Conservation (phyloP, 2,329 filamentous ascomycete species). For the Zymoseptoria pseudotritici region DNA sequence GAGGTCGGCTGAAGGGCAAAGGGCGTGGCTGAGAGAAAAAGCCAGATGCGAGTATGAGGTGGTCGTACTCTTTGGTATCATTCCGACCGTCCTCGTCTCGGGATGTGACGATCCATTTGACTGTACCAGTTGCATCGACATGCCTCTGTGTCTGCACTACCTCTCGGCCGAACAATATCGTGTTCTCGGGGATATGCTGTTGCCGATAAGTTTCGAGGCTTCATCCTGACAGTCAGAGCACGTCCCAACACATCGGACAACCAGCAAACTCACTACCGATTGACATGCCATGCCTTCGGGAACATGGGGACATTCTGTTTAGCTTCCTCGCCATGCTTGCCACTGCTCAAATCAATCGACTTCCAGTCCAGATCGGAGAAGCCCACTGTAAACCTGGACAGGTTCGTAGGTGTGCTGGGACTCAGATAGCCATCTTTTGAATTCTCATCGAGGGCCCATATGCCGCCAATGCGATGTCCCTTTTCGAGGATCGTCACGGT, state of each 20-base stretch:
- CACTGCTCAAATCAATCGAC: constrained; percentile 30
- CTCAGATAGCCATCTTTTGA: constrained; percentile 51
- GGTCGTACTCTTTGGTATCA: constrained; percentile 50
- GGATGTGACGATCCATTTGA: constrained; percentile 17
- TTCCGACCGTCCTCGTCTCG: constrained; percentile 13
- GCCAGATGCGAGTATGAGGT: constrained; percentile 64
- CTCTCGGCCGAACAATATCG: constrained; percentile 39
- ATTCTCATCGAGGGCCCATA: constrained; percentile 55
- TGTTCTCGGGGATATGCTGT: constrained; percentile 46
- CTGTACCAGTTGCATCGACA: constrained; percentile 7
- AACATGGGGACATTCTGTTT: constrained; percentile 50
- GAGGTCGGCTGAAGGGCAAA: constrained; percentile 42
- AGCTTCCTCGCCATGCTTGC: constrained; percentile 5
- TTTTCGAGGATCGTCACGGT: constrained; percentile 64
- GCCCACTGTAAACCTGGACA: constrained; percentile 65
- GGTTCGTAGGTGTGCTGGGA: constrained; percentile 54
- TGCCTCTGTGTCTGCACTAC: constrained; percentile 11
- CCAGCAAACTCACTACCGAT: constrained; percentile 46
- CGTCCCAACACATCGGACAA: not conserved
- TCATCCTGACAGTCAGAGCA: not conserved
- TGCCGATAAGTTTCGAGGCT: constrained; percentile 54
- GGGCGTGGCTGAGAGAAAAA: constrained; percentile 63
- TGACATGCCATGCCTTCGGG: constrained; percentile 70
- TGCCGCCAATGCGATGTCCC: constrained; percentile 59
- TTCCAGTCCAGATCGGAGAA: constrained; percentile 63